A percentile compares a stretch with the other conserved stretches of the same genome.
These are phyloP conservation scores for Pythium aphanidermatum DNA, from an alignment of 352 stramenopile species.

Conservation along the genomic window DNA sequence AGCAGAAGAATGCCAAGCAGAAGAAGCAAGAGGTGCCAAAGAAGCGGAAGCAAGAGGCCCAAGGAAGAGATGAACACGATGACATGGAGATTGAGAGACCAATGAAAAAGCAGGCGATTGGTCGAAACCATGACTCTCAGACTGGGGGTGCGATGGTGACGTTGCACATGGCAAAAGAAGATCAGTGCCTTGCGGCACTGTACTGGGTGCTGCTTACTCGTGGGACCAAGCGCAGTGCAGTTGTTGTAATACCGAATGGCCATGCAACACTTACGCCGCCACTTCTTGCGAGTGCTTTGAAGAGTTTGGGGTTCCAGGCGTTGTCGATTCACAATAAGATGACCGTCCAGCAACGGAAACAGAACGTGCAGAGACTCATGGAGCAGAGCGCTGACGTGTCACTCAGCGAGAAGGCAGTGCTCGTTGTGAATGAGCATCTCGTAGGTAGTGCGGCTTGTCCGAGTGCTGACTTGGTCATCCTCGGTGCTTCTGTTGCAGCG, in stretches of 20 bases:
- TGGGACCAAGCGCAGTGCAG: conserved; percentile 27
- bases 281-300: conserved; percentile 36
- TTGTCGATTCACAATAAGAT: conserved; percentile 71
- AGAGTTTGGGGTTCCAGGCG: conserved; percentile 53
- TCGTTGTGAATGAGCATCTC: conserved; percentile 64
- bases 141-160: conserved; percentile 2
- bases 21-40: not conserved
- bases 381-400: not conserved
- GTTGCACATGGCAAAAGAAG: conserved; percentile 13
- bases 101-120: not conserved
- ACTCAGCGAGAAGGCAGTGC: conserved; percentile 28
- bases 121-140: not conserved
- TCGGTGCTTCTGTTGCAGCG: conserved; percentile 17
- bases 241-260: conserved; percentile 43
- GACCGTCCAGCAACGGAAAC: conserved; percentile 40
- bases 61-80: not conserved
- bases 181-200: conserved; percentile 34
- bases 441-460: conserved; percentile 21
- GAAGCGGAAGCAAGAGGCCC: not conserved
- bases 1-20: conserved; percentile 2
- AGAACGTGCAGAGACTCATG: conserved; percentile 40
- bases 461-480: conserved; percentile 32
- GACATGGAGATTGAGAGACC: not conserved
- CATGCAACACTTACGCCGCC: conserved; percentile 19
- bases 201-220: conserved; percentile 63